Base-by-base conservation (phyloP, 2,329 filamentous ascomycete species). In the Pestalotiopsis sp. region DNA sequence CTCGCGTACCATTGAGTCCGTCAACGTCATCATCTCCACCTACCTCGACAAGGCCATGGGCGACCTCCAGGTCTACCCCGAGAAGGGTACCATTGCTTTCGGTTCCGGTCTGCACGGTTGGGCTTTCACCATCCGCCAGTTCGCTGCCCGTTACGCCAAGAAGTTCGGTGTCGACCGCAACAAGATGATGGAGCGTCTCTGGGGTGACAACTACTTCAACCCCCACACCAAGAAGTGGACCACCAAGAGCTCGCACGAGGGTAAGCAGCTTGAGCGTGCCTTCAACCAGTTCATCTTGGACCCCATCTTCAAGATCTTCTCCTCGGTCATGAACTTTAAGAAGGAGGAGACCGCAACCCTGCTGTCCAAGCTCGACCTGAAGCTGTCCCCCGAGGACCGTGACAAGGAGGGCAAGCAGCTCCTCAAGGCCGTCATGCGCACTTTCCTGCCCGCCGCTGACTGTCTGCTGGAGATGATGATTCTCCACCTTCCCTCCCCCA, bases 101-200 rank as follows among this genome's bases (percentile, higher is more conserved):
- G 96, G 95, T 87, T 98, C 96, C 85, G 96, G 95, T 92, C 95
- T 98, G 74, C 96, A 99, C 89, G 96, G 96, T 85, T 99, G 96
- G 96, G 95, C 94, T 80, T 99, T 99, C 92, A 99, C 96, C 80
- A 87, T 98, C 87, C 93, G 96, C 81, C 96, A 99, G 86, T 99
- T 99, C 85, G 96, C 96, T 78, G 84, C 90, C 81, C 91, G 92
- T 80, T 99, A 99, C 85, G 93, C 95, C 86, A 98, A 98, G 94
- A 99, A 99, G 88, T 99, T 99, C 80, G 96, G 96, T 92, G 96
- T 99, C 79, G 95, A 99, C 91, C 95, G 95, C 85, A 92, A 91
- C 88, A 98, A 98, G 94, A 98, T 99, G 96, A 97, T 98, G 93
- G 94, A 98, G 89, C 94, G 96, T 92, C 94, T 99, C 77, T 99